Base-by-base conservation (phyloP, 2,329 filamentous ascomycete genomes). In the Hypocreales sp. region DNA sequence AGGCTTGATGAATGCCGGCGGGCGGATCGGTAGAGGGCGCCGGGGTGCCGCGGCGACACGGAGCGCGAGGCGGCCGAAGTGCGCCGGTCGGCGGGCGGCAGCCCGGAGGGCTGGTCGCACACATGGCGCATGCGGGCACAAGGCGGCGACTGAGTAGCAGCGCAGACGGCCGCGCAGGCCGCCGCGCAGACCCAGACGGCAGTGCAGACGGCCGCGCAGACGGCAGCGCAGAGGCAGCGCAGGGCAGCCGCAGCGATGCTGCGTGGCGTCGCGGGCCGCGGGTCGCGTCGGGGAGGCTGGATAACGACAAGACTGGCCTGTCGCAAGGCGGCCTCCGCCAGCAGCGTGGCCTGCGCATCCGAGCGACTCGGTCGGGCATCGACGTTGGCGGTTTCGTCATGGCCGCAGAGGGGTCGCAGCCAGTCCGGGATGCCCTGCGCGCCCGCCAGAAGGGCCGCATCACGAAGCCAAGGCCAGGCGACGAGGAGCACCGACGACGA, bases 371-470 rank as follows among this genome's bases (percentile, higher is more conserved):
- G 7, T 20, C 22, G 19, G 14, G 13, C 14, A 16, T 22, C 11
- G 20, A 25, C 8, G 24, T 20, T 18, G 29, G 26, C 26, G 22
- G 16, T 33, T 36, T 33, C 30, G 35, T 34, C 33, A 29, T 29
- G 24, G 34, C 31, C 28, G 32, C 29, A 15, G 32, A 34, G 30
- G 29, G 32, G 29, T 28, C 15, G 20, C 22, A 20, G 15, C 9
- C 19, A 15, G 28, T 4, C 28, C 28, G 19, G 20, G 28, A 18
- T 26, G 24, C 28, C 23, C n/a, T n/a, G 23, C 24, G 28, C 28
- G 25, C 16, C 15, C 13, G 28, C 23, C 23, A 15, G 19, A 22
- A 23, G n/a, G n/a, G n/a, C 20, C 8, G 24, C 20, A 24, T 15
- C 11, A 22, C 21, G 27, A 24, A n/a, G n/a, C n/a, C n/a, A n/a